phyloP scores from a whole-genome alignment of 768 basidiomycete genomes.

The Fibroporia radiculosa region DNA sequence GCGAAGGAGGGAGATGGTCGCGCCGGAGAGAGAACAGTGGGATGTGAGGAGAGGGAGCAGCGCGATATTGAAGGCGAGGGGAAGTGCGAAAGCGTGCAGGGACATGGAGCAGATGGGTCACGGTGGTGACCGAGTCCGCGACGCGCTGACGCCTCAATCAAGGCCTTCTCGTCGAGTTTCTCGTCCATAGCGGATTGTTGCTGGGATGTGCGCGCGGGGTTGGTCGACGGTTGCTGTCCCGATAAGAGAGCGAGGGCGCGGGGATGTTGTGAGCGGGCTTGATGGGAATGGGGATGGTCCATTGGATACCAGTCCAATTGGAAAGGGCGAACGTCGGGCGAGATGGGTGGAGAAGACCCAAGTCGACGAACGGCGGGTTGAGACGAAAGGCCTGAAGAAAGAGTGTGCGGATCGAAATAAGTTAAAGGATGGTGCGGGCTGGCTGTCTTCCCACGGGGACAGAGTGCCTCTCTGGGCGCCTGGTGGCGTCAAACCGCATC shows the following conservation, averaged over 20 bases:
- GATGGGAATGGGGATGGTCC: conserved; percentile 13
- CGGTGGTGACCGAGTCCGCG: conserved; percentile 3
- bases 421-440: not conserved
- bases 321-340: not conserved
- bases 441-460: conserved; percentile 2
- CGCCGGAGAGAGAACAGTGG: conserved; percentile 2
- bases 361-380: conserved; percentile 1
- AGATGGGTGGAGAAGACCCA: conserved; percentile 7
- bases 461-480: conserved; percentile 1
- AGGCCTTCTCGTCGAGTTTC: conserved; percentile 12
- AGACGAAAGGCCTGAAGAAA: conserved; percentile 4
- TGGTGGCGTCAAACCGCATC: not conserved
- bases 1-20: conserved; percentile 5
- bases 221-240: conserved; percentile 3
- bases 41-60: conserved; percentile 4
- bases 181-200: conserved; percentile 8
- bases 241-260: conserved; percentile 9
- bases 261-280: conserved; percentile 17
- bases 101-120: conserved; percentile 10
- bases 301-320: conserved; percentile 20
- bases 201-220: not conserved
- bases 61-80: conserved; percentile 6
- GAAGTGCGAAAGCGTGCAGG: conserved; percentile 10
- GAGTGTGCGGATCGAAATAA: not conserved
- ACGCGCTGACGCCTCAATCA: not conserved